Evolutionary conservation across 2,329 filamentous ascomycete species (phyloP).

Genomic region (Fusarium ambrosium): DNA sequence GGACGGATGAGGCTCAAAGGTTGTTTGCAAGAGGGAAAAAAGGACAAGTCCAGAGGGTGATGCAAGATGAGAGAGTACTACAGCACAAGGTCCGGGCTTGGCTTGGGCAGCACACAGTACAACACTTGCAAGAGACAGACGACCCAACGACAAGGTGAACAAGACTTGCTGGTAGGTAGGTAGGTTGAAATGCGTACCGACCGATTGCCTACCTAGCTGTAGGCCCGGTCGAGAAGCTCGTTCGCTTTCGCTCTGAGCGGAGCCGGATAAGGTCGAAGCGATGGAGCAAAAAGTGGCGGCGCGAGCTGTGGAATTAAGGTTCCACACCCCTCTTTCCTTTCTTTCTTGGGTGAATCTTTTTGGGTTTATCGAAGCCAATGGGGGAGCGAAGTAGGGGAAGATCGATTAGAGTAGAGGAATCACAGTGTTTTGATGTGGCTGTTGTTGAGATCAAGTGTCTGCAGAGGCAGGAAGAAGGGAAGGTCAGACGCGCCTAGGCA

Average conservation of each 20-base stretch:
- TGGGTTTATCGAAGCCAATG: conserved; percentile 13
- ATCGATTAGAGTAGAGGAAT: conserved; percentile 10
- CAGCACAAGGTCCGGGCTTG: not conserved
- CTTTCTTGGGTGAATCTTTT: conserved; percentile 22
- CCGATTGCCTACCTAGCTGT: not conserved
- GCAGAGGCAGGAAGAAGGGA: not conserved
- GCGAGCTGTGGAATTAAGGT: conserved; percentile 45
- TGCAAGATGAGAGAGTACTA: conserved; percentile 15
- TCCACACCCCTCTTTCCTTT: conserved; percentile 45
- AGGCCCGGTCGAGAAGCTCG: conserved; percentile 28
- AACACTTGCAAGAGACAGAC: conserved; percentile 5
- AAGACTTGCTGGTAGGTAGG: conserved; percentile 7
- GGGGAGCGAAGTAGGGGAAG: conserved; percentile 10
- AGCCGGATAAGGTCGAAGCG: conserved; percentile 43
- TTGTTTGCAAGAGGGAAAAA: conserved; percentile 38
- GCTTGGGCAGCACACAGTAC: not conserved
- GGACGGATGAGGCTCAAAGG: conserved; percentile 22
- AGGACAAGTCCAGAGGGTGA: conserved; percentile 27
- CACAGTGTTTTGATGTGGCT: not conserved
- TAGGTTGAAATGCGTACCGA: conserved; percentile 5
- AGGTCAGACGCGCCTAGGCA: not conserved
- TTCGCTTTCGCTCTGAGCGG: conserved; percentile 24
- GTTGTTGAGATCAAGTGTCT: conserved; percentile 14
- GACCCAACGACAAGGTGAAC: conserved; percentile 25
- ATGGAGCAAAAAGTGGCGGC: conserved; percentile 40